Evolutionary conservation across 2,329 filamentous ascomycete species (phyloP), one percentile per base, ranked within the genome.

Genomic region (Fusarium sp.): DNA sequence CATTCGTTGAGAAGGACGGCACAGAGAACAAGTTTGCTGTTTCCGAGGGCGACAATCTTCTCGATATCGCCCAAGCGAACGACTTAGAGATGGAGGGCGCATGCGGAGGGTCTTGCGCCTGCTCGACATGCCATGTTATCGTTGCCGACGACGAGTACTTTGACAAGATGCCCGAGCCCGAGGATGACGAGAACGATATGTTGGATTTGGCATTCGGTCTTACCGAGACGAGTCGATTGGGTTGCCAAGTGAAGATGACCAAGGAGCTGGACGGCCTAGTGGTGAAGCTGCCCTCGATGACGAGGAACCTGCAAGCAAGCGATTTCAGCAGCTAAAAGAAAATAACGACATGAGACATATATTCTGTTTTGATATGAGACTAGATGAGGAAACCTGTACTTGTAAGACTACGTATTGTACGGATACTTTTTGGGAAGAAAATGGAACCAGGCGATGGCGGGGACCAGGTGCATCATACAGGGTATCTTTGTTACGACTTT

Each of bases 1-100:
- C 94, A 0, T 98, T 98, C 79, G 87, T 98, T 72, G 94, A 98
- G 80, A 98, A 98, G 81, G 94, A 98, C 21, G 90, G 90, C 53
- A 84, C 88, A 30, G 86, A 90, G 71, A 87, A 93, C 79, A 93
- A 91, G 65, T 89, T 98, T 75, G 89, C 91, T 63, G 95, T 98
- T 11, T 85, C 89, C 16, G 89, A 92, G 74, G 96, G 96, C 51
- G 94, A 97, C 81, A 99, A 99, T 80, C 85, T 99, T 56, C 86
- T 99, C 57, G 95, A 98, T 77, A 95, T 99, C 76, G 96, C 95
- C 23, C 95, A 98, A 79, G 93, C 92, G 47, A 89, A 98, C 80
- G 95, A 98, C 77, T 84, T 99, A 43, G 96, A 99, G 80, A 98
- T 99, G 95, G 96, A 99, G 85, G 94, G 96, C 66, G 96, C 96